A percentile compares a stretch with the other conserved stretches of the same genome.
Conservation (phyloP, 1,139 yeast species). For the Geotrichum phurueaensis region DNA sequence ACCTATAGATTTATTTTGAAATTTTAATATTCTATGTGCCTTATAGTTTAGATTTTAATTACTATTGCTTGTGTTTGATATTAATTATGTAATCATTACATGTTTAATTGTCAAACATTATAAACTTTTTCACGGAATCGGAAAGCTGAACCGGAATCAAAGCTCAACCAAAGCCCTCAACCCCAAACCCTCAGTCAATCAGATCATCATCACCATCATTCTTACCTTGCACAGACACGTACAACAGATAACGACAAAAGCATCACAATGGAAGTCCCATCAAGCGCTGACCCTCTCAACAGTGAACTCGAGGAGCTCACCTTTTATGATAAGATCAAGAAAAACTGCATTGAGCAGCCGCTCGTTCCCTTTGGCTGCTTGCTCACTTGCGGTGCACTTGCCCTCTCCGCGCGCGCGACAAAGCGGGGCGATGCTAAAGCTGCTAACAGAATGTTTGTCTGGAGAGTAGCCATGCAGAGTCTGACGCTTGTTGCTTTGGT, state of each 20-base stretch:
- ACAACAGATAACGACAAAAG: not conserved
- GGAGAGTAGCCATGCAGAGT: constrained; percentile 84
- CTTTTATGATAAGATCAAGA: constrained; percentile 28
- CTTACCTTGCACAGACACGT: not conserved
- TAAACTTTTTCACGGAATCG: not conserved
- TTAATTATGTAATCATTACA: not conserved
- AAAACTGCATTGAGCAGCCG: constrained; percentile 37
- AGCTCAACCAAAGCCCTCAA: not conserved
- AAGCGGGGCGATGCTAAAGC: constrained; percentile 63
- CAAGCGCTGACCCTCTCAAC: constrained; percentile 13
- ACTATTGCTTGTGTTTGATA: no score
- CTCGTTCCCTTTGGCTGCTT: constrained; percentile 68
- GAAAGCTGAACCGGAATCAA: not conserved
- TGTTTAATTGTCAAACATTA: not conserved
- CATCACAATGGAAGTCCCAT: constrained; percentile 16
- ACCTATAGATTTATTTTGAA: not conserved
- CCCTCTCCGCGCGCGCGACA: constrained; percentile 70
- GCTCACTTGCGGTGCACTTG: constrained; percentile 75
- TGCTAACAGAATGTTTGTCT: constrained; percentile 82
- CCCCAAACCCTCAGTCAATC: not conserved
- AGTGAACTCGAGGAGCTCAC: constrained; percentile 12
- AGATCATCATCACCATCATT: not conserved
- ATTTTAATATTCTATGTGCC: not conserved
- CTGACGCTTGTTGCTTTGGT: constrained; percentile 76
- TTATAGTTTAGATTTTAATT: not conserved